Evolutionary conservation across 768 basidiomycete species (phyloP), one percentile per base, ranked within the genome.

Genomic region (Thelephora aurantiotincta): DNA sequence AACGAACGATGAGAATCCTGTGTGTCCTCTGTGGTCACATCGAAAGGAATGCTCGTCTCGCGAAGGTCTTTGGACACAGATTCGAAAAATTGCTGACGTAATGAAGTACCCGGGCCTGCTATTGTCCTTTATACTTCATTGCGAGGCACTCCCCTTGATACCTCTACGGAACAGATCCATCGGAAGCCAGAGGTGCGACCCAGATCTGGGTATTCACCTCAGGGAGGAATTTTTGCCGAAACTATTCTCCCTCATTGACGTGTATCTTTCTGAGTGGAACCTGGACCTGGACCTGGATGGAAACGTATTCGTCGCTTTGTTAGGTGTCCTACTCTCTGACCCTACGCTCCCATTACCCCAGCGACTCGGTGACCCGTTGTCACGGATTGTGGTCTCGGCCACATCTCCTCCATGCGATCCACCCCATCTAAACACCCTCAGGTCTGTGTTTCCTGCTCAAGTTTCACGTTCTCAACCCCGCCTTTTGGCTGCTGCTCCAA

Each of bases 261-360:
- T 41, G 9, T 46, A 49, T 43, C 12, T 30, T 37, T 16, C 36
- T 57, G n/a, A 52, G 64, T 5, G 49, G 57, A 13, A 47, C 35
- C 52, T 60, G 35, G 38, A 41, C 22, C 50, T 71, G n/a, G 72
- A 78, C 46, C 46, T 81, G 5, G 80, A 82, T 52, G 73, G 73
- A 12, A 63, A 69, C 33, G 58, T 80, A 9, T 80, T 76, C 55
- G 47, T 64, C 13, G 58, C 66, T 13, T 60, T 80, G 19, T 46
- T 80, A 35, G 60, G 60, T 11, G 65, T 67, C 52, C 34, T 68
- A 18, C 57, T 65, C 6, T 45, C 56, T 12, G 51, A 62, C 26
- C 4, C 26, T 9, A 30, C 26, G 9, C 9, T 9, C 5, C 64
- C 11, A 48, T 56, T 9, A 43, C 49, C 6, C 9, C 33, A 55